Base-by-base conservation (phyloP, 2,329 filamentous ascomycete species). In the Dactylella cylindrospora region DNA sequence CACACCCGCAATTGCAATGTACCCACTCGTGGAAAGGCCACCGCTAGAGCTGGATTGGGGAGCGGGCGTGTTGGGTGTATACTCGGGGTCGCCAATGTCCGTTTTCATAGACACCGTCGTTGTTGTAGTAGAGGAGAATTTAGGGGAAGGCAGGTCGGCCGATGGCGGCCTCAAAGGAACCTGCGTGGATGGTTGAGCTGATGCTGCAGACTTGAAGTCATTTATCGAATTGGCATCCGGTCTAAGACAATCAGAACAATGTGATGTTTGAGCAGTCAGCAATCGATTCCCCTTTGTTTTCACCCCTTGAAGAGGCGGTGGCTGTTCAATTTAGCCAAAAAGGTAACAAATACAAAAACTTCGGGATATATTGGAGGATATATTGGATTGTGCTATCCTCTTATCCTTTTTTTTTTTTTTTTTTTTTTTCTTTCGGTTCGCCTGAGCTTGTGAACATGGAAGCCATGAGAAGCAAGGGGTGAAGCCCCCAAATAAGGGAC, bases 251-350 rank as follows among this genome's bases (percentile, higher is more conserved):
- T 32, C 20, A 35, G 19, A 44, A n/a, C n/a, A n/a, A n/a, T n/a
- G n/a, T n/a, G n/a, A n/a, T n/a, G n/a, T n/a, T n/a, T n/a, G n/a
- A n/a, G n/a, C n/a, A n/a, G n/a, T n/a, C n/a, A n/a, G n/a, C n/a
- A n/a, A n/a, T n/a, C n/a, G n/a, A n/a, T n/a, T n/a, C n/a, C n/a
- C n/a, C n/a, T n/a, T n/a, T n/a, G n/a, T n/a, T n/a, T n/a, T n/a
- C n/a, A n/a, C n/a, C n/a, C n/a, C n/a, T n/a, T n/a, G n/a, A n/a
- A n/a, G n/a, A n/a, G n/a, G n/a, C n/a, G n/a, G n/a, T n/a, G n/a
- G n/a, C n/a, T n/a, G n/a, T n/a, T n/a, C 28, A 32, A 29, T 61
- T 51, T 61, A 61, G 55, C 41, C 55, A 61, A 47, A 61, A 61
- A 5, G 55, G 55, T 61, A 47, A 45, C 32, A 43, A 20, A 25